Percentiles rank a stretch among this genome's conserved stretches.
These are phyloP conservation scores for Coemansia sp. DNA, from an alignment of 192 early-diverging fungal genomes.

Conservation along the genomic window DNA sequence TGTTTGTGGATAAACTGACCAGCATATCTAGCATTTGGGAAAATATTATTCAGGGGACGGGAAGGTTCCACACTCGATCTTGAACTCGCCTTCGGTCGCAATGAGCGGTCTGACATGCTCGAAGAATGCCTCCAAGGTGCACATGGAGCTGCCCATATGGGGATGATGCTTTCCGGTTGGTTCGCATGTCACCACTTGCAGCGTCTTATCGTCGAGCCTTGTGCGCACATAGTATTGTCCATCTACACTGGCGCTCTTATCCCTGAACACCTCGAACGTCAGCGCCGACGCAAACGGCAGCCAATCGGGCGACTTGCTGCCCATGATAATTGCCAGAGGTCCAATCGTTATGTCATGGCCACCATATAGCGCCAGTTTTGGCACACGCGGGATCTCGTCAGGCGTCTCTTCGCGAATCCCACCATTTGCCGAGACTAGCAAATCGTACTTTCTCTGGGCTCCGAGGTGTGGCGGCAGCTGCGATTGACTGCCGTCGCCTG, in stretches of 20 bases:
- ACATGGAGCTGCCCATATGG: constrained; percentile 35
- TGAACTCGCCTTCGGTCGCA: constrained; percentile 11
- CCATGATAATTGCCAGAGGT: constrained; percentile 30
- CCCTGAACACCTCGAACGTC: constrained; percentile 44
- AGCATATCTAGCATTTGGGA: no score
- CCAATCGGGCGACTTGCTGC: constrained; percentile 17
- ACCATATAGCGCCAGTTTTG: constrained; percentile 33
- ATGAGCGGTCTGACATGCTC: constrained; percentile 35
- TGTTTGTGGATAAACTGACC: no score
- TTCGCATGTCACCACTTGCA: constrained; percentile 34
- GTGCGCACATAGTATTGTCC: constrained; percentile 35
- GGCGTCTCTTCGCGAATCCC: constrained; percentile 13
- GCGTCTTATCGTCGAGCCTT: constrained; percentile 25
- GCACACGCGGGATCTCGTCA: constrained; percentile 20
- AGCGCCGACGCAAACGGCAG: constrained; percentile 42
- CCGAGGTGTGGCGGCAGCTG: constrained; percentile 9
- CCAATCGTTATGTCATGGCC: constrained; percentile 36
- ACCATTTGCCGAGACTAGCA: constrained; percentile 17
- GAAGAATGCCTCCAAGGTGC: constrained; percentile 43
- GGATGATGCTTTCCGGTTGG: constrained; percentile 36
- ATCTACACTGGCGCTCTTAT: no score
- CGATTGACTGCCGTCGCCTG: no score
- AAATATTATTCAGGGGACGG: not conserved
- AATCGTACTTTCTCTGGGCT: constrained; percentile 14
- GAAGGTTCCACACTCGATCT: constrained; percentile 26